Evolutionary conservation across 1,284 basidiomycete species (phyloP), one percentile per base, ranked within the genome.

Genomic region (Sporisorium iseilematis-ciliati): DNA sequence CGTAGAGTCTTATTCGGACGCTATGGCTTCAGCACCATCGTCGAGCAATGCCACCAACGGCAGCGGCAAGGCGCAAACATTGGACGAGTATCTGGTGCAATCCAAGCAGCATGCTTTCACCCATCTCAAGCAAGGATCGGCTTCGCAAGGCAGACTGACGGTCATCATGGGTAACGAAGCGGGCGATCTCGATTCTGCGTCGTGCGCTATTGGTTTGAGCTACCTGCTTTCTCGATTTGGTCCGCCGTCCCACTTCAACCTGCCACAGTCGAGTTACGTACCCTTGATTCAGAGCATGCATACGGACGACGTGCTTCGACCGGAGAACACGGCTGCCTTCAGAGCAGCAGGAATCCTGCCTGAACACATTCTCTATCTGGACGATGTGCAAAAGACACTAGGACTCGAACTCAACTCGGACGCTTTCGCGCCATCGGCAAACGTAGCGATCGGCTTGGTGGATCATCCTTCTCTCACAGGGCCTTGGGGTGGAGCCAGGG

Each of bases 271-370:
- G 11, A 60, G 29, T 12, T 83, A 75, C n/a, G 88, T 95, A 21
- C 90, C 96, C 0, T 88, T 98, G 35, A 87, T 93, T 58, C 92
- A 92, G 70, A 92, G 91, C 0, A 87, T 89, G 0, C 89, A 89
- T 6, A 85, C 87, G 1, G 93, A 94, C 83, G 88, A 97, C 63
- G 82, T 83, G 31, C 89, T 98, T 21, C 92, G 96, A 26, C 90
- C 92, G 14, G 96, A 99, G 84, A 99, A 99, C 86, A 83, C 76
- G 26, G 58, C 65, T 31, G 75, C 76, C 5, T 78, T 73, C 61
- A 46, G 68, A 18, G 65, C 67, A 26, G 23, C 76, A 4, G 58
- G 68, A 7, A 64, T 77, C 60, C 7, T 57, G 0, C 64, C 68
- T 6, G 52, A 61, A 1, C 40, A 65, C 33, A 31, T 79, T 23